Evolutionary conservation across 2,329 filamentous ascomycete genomes (phyloP).

Genomic region (Penicillium sp.): DNA sequence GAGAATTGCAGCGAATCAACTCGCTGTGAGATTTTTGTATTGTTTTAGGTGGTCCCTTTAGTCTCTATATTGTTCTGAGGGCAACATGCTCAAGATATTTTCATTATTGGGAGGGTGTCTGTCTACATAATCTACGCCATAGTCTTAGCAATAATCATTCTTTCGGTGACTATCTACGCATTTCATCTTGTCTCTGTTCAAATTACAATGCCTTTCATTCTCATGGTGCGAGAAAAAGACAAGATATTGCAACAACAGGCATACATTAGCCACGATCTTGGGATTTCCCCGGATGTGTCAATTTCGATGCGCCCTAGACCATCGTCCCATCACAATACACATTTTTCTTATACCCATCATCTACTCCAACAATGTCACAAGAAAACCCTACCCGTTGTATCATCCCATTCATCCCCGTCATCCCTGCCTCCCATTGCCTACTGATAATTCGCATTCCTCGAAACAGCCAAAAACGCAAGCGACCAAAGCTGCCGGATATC

Average conservation of each 20-base stretch:
- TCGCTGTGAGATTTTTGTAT: neutral
- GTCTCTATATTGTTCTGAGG: neutral
- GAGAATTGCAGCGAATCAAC: neutral
- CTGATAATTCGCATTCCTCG: conserved; percentile 10
- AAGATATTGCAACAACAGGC: no score
- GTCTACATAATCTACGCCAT: neutral
- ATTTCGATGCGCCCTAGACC: neutral
- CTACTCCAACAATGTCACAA: no score
- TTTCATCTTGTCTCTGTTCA: neutral
- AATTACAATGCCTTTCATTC: neutral
- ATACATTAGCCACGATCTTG: no score
- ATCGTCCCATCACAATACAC: neutral
- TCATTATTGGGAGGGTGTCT: neutral
- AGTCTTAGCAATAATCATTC: neutral
- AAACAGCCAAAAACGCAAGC: conserved; percentile 16
- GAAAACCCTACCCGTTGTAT: neutral
- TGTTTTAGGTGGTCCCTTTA: neutral
- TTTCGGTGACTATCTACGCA: neutral
- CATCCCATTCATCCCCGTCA: neutral
- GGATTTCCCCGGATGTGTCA: no score
- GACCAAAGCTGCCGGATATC: conserved; percentile 21
- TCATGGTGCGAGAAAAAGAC: no score
- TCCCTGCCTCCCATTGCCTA: neutral
- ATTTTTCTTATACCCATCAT: neutral
- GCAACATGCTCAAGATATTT: neutral